These are phyloP conservation scores for Neocucurbitaria cava DNA, from an alignment of 2,329 filamentous ascomycete species.

Conservation along the genomic window DNA sequence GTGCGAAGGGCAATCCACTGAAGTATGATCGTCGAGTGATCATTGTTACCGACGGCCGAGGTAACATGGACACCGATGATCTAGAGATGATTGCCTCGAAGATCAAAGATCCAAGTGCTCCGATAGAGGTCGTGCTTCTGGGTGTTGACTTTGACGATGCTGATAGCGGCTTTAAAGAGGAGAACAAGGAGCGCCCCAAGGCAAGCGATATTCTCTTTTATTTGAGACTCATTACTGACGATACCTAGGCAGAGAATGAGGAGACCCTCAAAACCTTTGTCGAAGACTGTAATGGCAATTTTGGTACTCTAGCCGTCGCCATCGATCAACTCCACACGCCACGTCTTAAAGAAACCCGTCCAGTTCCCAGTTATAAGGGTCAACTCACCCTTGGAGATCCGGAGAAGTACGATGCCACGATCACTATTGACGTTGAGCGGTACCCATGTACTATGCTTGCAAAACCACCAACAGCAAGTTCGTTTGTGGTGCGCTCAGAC, in stretches of 20 bases:
- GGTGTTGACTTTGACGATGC: constrained; percentile 93
- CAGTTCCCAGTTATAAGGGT: constrained; percentile 81
- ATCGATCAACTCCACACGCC: constrained; percentile 81
- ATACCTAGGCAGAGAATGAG: constrained; percentile 72
- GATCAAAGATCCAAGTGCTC: constrained; percentile 69
- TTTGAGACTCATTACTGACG: constrained; percentile 17
- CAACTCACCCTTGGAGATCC: constrained; percentile 80
- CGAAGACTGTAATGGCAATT: constrained; percentile 71
- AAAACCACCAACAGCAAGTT: constrained; percentile 75
- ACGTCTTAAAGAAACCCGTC: constrained; percentile 75
- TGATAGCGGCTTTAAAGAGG: constrained; percentile 91
- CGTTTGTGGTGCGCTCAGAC: constrained; percentile 68
- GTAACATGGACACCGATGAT: constrained; percentile 74
- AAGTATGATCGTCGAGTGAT: constrained; percentile 64
- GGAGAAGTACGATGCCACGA: constrained; percentile 72
- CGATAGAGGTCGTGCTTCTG: constrained; percentile 79
- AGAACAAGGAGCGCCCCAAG: constrained; percentile 78
- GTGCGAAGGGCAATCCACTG: constrained; percentile 59
- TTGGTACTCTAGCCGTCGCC: constrained; percentile 86
- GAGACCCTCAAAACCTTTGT: constrained; percentile 68
- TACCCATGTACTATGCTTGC: constrained; percentile 87
- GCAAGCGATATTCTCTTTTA: constrained; percentile 46
- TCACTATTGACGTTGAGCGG: constrained; percentile 86
- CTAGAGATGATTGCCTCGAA: constrained; percentile 73
- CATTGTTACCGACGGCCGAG: constrained; percentile 82